Percentiles rank a stretch among this genome's conserved stretches.
Evolutionary conservation across 495 filamentous ascomycete species (phyloP).

Genomic region (Trichoderma gamsii): DNA sequence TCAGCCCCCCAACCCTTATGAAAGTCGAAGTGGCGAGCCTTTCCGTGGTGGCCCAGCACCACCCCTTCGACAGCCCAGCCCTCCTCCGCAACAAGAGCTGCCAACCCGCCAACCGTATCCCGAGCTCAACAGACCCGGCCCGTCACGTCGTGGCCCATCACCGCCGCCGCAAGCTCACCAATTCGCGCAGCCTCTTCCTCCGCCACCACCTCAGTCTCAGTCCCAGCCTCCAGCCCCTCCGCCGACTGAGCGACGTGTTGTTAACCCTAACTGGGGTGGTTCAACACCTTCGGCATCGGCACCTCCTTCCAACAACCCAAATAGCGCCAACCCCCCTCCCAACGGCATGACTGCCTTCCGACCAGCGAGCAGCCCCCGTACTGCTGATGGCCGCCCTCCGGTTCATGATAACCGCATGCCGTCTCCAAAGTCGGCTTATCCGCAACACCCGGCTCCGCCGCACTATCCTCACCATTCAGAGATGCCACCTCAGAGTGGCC

Average conservation of each 20-base stretch:
- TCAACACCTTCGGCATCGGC: constrained; percentile 52
- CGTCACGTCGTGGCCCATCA: constrained; percentile 30
- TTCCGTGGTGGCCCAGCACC: constrained; percentile 55
- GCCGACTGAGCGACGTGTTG: constrained; percentile 42
- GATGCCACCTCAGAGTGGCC: constrained; percentile 54
- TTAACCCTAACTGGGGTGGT: constrained; percentile 64
- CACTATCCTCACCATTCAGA: constrained; percentile 58
- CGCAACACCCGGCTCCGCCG: constrained; percentile 64
- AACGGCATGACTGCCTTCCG: constrained; percentile 58
- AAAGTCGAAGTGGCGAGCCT: constrained; percentile 57
- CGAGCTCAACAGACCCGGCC: constrained; percentile 59
- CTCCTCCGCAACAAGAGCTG: constrained; percentile 64
- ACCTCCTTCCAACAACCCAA: constrained; percentile 32
- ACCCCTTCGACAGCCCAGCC: constrained; percentile 54
- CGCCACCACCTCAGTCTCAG: constrained; percentile 37
- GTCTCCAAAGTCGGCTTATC: constrained; percentile 76
- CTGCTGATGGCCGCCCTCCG: constrained; percentile 65
- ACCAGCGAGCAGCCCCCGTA: constrained; percentile 61
- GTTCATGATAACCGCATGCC: constrained; percentile 79
- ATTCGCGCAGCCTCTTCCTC: constrained; percentile 33
- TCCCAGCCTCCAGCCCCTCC: constrained; percentile 12
- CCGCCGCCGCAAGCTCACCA: constrained; percentile 26
- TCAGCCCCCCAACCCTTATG: constrained; percentile 70
- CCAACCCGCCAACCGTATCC: constrained; percentile 63
- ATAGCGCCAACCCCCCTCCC: constrained; percentile 32